Conservation (phyloP, 169 alveolate species). For the Plasmodium gonderi region DNA sequence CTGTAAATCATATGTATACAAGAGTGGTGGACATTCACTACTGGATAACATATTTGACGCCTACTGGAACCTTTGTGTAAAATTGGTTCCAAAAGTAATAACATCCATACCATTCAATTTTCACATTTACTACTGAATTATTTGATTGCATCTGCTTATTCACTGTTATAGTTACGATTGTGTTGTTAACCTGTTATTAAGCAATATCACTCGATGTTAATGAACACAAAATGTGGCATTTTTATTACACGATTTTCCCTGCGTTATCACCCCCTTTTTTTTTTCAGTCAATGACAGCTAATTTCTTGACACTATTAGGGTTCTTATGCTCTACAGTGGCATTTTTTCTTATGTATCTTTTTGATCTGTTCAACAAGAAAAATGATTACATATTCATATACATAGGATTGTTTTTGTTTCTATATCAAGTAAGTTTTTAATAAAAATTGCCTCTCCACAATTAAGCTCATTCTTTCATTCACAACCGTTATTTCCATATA, state of each 20-base stretch:
- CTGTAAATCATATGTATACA: slow-evolving; percentile 68
- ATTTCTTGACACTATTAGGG: slow-evolving; percentile 64
- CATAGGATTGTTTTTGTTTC: slow-evolving; percentile 52
- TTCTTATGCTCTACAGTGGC: slow-evolving; percentile 61
- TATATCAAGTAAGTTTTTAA: slow-evolving; percentile 22
- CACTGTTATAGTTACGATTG: background rate
- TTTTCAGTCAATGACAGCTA: slow-evolving; percentile 64
- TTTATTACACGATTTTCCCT: background rate
- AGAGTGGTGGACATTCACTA: slow-evolving; percentile 46
- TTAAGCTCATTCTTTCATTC: background rate
- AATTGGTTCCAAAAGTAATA: slow-evolving; percentile 58
- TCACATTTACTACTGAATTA: background rate
- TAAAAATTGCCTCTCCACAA: background rate
- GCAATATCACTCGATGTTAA: background rate
- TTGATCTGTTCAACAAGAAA: slow-evolving; percentile 36
- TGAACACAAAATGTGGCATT: background rate
- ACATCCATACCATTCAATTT: background rate
- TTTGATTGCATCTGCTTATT: background rate
- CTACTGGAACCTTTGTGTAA: slow-evolving; percentile 57
- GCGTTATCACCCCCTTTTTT: background rate
- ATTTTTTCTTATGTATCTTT: slow-evolving; percentile 42
- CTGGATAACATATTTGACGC: slow-evolving; percentile 59
- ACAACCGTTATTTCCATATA: background rate
- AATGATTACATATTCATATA: slow-evolving; percentile 58
- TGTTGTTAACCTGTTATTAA: background rate